phyloP scores from a whole-genome alignment of 192 early-diverging fungal genomes.

The Backusella parvicylindrica region DNA sequence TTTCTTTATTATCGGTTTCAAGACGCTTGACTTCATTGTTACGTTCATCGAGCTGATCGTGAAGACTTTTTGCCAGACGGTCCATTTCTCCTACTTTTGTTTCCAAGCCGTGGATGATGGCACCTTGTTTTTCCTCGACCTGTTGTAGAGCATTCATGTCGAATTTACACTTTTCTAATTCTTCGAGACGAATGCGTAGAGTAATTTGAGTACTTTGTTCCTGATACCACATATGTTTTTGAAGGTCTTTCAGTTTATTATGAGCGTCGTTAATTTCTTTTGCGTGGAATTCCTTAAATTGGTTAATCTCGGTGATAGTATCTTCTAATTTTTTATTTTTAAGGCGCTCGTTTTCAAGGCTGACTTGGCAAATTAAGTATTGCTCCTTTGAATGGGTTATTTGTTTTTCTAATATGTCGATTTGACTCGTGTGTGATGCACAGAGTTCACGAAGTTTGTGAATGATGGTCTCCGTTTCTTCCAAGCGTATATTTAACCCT shows the following conservation, averaged over 20 bases:
- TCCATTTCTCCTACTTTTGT: slow-evolving; percentile 26
- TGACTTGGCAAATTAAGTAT: neutral
- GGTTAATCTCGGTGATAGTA: neutral
- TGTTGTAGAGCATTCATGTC: slow-evolving; percentile 18
- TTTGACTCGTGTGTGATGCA: neutral
- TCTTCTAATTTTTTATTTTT: neutral
- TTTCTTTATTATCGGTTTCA: slow-evolving; percentile 13
- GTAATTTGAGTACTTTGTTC: slow-evolving; percentile 27
- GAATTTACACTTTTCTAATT: slow-evolving; percentile 21
- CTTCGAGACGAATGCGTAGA: slow-evolving; percentile 16
- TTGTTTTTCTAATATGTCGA: neutral
- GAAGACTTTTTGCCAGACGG: neutral
- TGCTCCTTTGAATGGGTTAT: neutral
- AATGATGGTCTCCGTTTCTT: neutral
- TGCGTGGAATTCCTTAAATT: neutral
- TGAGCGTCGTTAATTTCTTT: neutral
- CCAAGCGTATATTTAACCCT: neutral
- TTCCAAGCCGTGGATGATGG: slow-evolving; percentile 22
- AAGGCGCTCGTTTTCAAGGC: neutral
- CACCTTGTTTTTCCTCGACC: slow-evolving; percentile 27
- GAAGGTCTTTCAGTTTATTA: neutral
- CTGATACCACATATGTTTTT: slow-evolving; percentile 19
- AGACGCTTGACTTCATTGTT: slow-evolving; percentile 5
- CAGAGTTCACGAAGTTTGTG: neutral
- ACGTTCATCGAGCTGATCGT: slow-evolving; percentile 14